These are phyloP conservation scores for Xylariaceae sp. DNA, from an alignment of 2,329 filamentous ascomycete genomes.

Conservation along the genomic window DNA sequence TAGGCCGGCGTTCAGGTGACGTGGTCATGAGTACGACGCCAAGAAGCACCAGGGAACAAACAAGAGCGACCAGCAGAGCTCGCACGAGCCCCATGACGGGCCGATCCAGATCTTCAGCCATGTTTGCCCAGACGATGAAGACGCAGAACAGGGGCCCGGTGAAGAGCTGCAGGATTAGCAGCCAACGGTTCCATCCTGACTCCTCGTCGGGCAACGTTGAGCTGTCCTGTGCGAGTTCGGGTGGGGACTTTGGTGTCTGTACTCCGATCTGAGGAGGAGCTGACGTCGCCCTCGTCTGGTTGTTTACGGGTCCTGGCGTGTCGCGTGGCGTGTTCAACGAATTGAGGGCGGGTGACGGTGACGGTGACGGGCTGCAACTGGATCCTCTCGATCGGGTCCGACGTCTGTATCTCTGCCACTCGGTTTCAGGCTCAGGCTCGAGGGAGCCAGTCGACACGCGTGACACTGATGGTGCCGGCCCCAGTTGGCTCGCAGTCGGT, in stretches of 20 bases:
- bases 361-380: conserved; percentile 24
- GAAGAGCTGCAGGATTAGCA: conserved; percentile 77
- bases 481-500: conserved; percentile 18
- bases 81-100: conserved; percentile 44
- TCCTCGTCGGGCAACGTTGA: conserved; percentile 27
- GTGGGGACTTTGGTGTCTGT: conserved; percentile 14
- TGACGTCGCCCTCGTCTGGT: conserved; percentile 2
- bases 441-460: conserved; percentile 27
- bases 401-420: conserved; percentile 53
- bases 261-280: conserved; percentile 11
- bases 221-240: conserved; percentile 19
- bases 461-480: no score
- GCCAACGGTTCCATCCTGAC: conserved; percentile 82
- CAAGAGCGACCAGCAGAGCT: conserved; percentile 56
- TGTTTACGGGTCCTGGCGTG: conserved; percentile 5
- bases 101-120: conserved; percentile 48
- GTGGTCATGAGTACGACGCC: conserved; percentile 62
- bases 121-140: conserved; percentile 66
- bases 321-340: conserved; percentile 16
- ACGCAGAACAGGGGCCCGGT: conserved; percentile 79
- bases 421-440: conserved; percentile 37
- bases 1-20: conserved; percentile 56
- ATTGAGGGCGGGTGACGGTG: conserved; percentile 24
- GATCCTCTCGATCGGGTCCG: conserved; percentile 31
- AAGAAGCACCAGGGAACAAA: conserved; percentile 61